Evolutionary conservation across 2,329 filamentous ascomycete genomes (phyloP), one percentile per base, ranked within the genome.

Genomic region (Trichoderma guizhouense): DNA sequence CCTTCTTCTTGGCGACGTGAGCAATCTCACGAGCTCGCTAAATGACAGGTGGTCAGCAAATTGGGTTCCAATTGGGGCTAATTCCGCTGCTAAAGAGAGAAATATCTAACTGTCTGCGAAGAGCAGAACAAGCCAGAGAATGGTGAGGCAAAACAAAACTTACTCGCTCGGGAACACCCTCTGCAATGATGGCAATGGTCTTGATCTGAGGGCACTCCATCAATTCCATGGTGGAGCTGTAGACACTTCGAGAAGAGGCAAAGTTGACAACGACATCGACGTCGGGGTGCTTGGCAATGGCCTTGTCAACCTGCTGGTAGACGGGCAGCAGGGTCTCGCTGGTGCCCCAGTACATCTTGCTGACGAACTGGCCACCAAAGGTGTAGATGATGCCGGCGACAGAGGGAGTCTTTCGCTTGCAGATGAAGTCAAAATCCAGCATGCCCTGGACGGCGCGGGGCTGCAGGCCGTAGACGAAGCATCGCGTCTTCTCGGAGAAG

Each of bases 281-380:
- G 78, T 99, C 96, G 74, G 89, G 90, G 89, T 99, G 96, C 91
- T 99, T 99, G 84, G 90, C 90, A 82, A 98, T 91, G 78, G 96
- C 96, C 89, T 98, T 97, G 78, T 90, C 87, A 64, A 95, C 92
- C 81, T 93, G 90, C 87, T 99, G 95, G 90, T 99, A 99, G 83
- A 99, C 96, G 75, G 96, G 96, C 78, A 99, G 90, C 76, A 99
- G 91, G 75, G 96, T 99, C 89, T 99, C 96, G 87, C 94, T 98
- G 81, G 96, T 99, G 81, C 96, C 96, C 96, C 96, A 99, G 93
- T 99, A 99, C 96, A 99, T 98, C 92, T 99, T 99, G 91, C 94
- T 98, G 83, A 99, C 96, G 91, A 99, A 99, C 86, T 99, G 96
- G 78, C 96, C 96, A 83, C 96, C 96, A 82, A 99, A 99, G 79